Evolutionary conservation across 2,329 filamentous ascomycete genomes (phyloP), one percentile per base, ranked within the genome.

Genomic region (Elsinoe batatas): DNA sequence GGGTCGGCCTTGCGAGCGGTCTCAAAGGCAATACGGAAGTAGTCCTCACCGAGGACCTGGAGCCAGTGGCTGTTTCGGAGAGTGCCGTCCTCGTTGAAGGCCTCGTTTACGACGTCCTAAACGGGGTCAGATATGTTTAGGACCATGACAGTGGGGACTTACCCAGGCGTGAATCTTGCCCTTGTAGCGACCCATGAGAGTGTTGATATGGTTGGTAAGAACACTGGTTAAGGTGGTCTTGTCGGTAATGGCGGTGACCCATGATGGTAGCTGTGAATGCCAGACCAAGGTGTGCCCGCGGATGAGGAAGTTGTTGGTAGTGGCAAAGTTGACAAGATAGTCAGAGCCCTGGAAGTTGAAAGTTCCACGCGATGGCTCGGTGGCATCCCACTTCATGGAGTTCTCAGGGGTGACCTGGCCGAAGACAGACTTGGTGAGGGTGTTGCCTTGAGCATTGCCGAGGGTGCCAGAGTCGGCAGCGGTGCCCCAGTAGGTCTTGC

Each of bases 401-500:
- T 71, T 71, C 57, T 69, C 69, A 0, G 69, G 68, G 1, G 68
- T 70, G 55, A 70, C 64, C 11, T 64, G 65, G 5, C 65, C 64
- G 43, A 68, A 68, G 33, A 67, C 65, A 7, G 17, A 71, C 60
- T 77, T 75, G 67, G 86, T 79, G 63, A 84, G 74, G 57, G 74
- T 73, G n/a, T 74, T 74, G 57, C 76, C n/a, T 3, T n/a, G 32
- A 2, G 43, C n/a, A 5, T 58, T 36, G 10, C 49, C 49, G 44
- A 58, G 47, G 20, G 20, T 20, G 30, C 49, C 42, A 18, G 68
- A 67, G 53, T 59, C 62, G 38, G 67, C 66, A 49, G 69, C 64
- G 2, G 68, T 69, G 17, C 84, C 84, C 56, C 78, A 80, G 70
- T 86, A 87, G 60, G 78, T 73, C 72, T 86, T 87, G 58, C 83